Conservation (phyloP, 148 eudicot genomes). For the Persicaria maculosa region DNA sequence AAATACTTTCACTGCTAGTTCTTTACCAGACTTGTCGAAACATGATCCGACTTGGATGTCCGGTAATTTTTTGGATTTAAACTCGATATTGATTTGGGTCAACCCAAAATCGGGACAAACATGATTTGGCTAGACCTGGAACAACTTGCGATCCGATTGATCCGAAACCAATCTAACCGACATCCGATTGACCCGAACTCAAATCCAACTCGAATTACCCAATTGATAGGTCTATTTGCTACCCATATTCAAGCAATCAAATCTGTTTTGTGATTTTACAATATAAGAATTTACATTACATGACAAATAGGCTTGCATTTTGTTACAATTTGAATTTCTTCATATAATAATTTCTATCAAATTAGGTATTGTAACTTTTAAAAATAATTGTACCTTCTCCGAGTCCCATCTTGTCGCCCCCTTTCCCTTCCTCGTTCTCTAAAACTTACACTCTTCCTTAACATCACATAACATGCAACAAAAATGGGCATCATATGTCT, state of each 20-base stretch:
- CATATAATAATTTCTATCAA: neutral
- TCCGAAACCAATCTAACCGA: too few relatives aligned
- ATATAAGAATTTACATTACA: neutral
- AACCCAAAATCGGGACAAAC: too few relatives aligned
- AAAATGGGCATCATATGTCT: conserved; percentile 6
- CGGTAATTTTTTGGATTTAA: too few relatives aligned
- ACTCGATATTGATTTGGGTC: too few relatives aligned
- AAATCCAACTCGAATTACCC: too few relatives aligned
- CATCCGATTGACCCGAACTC: too few relatives aligned
- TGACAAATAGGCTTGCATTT: neutral
- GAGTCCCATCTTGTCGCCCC: conserved; percentile 2
- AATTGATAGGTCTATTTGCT: too few relatives aligned
- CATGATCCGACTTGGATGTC: too few relatives aligned
- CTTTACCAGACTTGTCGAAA: too few relatives aligned
- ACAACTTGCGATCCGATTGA: too few relatives aligned
- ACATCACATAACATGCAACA: neutral
- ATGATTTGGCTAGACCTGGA: too few relatives aligned
- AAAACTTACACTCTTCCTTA: neutral
- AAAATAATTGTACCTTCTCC: neutral
- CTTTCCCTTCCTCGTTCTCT: neutral
- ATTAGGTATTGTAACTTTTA: neutral
- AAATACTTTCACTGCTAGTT: too few relatives aligned
- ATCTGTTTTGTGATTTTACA: neutral
- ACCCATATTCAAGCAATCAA: neutral
- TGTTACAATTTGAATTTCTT: neutral